Conservation (phyloP, 371 early-diverging fungal genomes). For the Blakeslea trispora region DNA sequence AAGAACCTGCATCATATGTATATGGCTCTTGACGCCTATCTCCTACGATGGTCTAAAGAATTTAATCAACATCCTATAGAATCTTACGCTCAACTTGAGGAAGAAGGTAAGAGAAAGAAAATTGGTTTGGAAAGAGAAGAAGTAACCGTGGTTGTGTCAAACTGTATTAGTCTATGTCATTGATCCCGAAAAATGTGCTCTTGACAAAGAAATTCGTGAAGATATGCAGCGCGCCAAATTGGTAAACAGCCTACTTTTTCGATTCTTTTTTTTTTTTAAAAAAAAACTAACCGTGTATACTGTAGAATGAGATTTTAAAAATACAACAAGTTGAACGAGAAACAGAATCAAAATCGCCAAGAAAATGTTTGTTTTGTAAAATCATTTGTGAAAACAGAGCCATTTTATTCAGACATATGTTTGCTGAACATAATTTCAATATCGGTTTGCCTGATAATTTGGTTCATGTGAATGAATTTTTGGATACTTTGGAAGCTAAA, state of each 20-base stretch:
- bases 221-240: constrained; percentile 75
- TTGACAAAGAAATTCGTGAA: constrained; percentile 73
- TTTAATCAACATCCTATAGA: constrained; percentile 36
- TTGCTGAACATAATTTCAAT: constrained; percentile 90
- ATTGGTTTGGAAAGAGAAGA: too few relatives aligned
- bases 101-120: background rate
- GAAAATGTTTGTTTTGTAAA: constrained; percentile 94
- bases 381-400: constrained; percentile 65
- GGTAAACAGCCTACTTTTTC: constrained; percentile 33
- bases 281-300: background rate
- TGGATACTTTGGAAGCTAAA: constrained; percentile 78
- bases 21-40: constrained; percentile 77
- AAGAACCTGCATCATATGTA: constrained; percentile 81
- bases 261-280: too few relatives aligned
- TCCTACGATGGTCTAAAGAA: constrained; percentile 70
- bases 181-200: constrained; percentile 59
- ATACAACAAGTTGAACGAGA: constrained; percentile 82
- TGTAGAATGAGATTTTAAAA: constrained; percentile 72
- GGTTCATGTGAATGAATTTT: constrained; percentile 83
- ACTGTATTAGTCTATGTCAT: constrained; percentile 55
- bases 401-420: constrained; percentile 86
- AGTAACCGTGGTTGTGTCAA: too few relatives aligned
- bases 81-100: constrained; percentile 24
- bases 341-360: constrained; percentile 63
- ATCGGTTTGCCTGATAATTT: constrained; percentile 94